Evolutionary conservation across 192 early-diverging fungal genomes (phyloP), one percentile per base, ranked within the genome.

Genomic region (Linnemannia schmuckeri): DNA sequence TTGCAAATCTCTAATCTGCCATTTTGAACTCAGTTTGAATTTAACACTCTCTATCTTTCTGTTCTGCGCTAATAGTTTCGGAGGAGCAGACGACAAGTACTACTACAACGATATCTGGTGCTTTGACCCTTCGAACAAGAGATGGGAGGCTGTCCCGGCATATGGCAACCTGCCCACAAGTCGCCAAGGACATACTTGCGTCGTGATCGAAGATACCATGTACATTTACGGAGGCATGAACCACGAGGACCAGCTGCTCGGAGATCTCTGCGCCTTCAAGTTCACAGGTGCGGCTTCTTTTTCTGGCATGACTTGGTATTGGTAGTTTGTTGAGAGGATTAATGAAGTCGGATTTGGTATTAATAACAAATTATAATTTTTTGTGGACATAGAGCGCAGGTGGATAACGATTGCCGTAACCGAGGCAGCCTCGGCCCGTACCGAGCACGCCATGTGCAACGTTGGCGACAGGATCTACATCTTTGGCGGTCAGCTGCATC

Each of bases 41-140:
- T 22, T 18, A n/a, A 27, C 22, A 44, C 15, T 66, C 41, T 61
- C 27, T 38, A 3, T 33, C 18, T 15, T 12, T 24, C n/a, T 57
- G 57, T 46, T 24, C 5, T 33, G 27, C n/a, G 27, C 33, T 10
- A 38, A 38, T 63, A 93, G 92, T 71, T 93, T 93, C 78, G 91
- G 91, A 70, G 93, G 93, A 38, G 88, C 78, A 4, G 90, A 92
- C 74, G 88, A 87, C 46, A 80, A 89, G 37, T 82, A 76, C 75
- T 89, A 88, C 47, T 91, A 89, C 70, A 92, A 93, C 79, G 93
- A 93, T 76, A 88, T 91, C 40, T 93, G 93, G 93, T 88, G 87
- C 47, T 91, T 89, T 74, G 90, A 92, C 42, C 82, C 88, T 6
- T 57, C 79, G 9, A 88, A 74, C 3, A 83, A 89, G 22, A 63